A percentile compares a stretch with the other conserved stretches of the same genome.
These are phyloP conservation scores for Funneliformis geosporum DNA, from an alignment of 192 early-diverging fungal genomes.

Conservation along the genomic window DNA sequence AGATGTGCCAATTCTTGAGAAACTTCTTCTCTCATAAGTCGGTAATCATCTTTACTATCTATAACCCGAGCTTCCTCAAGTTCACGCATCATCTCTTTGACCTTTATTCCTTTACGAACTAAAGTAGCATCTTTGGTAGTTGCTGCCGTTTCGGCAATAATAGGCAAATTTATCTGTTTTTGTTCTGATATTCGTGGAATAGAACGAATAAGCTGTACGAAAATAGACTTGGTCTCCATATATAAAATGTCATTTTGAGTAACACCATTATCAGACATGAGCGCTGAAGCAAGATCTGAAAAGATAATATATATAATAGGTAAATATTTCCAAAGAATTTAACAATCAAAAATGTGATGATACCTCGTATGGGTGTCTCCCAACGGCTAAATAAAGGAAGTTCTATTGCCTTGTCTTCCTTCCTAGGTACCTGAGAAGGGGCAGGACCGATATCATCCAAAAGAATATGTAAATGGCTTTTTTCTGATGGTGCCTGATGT, in stretches of 20 bases:
- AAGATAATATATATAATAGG: neutral
- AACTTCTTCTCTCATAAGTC: conserved; percentile 86
- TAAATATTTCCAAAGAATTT: neutral
- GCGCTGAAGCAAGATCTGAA: conserved; percentile 55
- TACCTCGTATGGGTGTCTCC: conserved; percentile 80
- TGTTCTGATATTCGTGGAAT: conserved; percentile 69
- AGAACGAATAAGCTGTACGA: conserved; percentile 91
- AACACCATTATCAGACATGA: conserved; percentile 83
- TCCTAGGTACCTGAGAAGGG: conserved; percentile 74
- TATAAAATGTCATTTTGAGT: conserved; percentile 95
- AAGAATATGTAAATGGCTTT: conserved; percentile 78
- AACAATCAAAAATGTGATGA: neutral
- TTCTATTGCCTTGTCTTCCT: conserved; percentile 73
- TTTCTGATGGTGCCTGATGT: conserved; percentile 64
- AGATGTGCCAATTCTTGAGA: conserved; percentile 86
- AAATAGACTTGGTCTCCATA: conserved; percentile 92
- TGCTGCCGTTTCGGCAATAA: conserved; percentile 82
- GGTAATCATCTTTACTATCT: conserved; percentile 72
- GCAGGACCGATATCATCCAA: conserved; percentile 77
- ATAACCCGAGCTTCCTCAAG: conserved; percentile 78
- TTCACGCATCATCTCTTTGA: conserved; percentile 90
- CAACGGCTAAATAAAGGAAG: conserved; percentile 79
- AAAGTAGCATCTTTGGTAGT: conserved; percentile 84
- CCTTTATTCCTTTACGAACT: conserved; percentile 94
- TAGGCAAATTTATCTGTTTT: conserved; percentile 60